Conservation (phyloP, 2,329 filamentous ascomycete genomes). For the Pyrenophora seminiperda region DNA sequence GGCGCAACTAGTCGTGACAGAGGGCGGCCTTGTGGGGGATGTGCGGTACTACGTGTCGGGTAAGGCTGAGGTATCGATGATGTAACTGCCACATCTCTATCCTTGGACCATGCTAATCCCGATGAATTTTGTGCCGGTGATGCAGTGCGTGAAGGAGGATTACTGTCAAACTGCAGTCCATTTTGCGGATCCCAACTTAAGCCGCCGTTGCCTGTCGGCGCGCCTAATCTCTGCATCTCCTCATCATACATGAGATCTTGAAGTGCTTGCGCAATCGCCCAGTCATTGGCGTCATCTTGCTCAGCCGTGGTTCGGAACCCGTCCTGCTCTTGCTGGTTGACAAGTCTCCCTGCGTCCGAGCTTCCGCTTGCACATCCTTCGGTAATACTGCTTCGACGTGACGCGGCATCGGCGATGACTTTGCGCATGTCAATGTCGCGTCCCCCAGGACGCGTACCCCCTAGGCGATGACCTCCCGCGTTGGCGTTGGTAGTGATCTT, state of each 20-base stretch:
- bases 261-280: conserved; percentile 81
- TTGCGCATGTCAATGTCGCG: conserved; percentile 71
- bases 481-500: conserved; percentile 62
- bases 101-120: conserved; percentile 36
- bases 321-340: conserved; percentile 67
- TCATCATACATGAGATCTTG: conserved; percentile 89
- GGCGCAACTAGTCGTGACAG: conserved; percentile 44
- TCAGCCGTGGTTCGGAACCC: conserved; percentile 84
- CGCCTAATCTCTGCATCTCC: conserved; percentile 55
- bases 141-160: conserved; percentile 50
- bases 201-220: conserved; percentile 40
- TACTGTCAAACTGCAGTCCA: conserved; percentile 50
- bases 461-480: conserved; percentile 75
- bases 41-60: conserved; percentile 17
- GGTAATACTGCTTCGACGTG: conserved; percentile 67
- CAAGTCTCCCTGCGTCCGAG: conserved; percentile 68
- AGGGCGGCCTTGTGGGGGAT: conserved; percentile 34
- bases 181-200: conserved; percentile 46
- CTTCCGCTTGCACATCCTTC: conserved; percentile 77
- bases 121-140: conserved; percentile 49
- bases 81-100: conserved; percentile 8
- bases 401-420: conserved; percentile 73
- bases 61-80: conserved; percentile 10
- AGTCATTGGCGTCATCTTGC: conserved; percentile 86
- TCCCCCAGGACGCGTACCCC: conserved; percentile 61